A percentile compares a stretch with the other conserved stretches of the same genome.
Conservation (phyloP, 2,329 filamentous ascomycete genomes). For the Aspergillus uvarum region DNA sequence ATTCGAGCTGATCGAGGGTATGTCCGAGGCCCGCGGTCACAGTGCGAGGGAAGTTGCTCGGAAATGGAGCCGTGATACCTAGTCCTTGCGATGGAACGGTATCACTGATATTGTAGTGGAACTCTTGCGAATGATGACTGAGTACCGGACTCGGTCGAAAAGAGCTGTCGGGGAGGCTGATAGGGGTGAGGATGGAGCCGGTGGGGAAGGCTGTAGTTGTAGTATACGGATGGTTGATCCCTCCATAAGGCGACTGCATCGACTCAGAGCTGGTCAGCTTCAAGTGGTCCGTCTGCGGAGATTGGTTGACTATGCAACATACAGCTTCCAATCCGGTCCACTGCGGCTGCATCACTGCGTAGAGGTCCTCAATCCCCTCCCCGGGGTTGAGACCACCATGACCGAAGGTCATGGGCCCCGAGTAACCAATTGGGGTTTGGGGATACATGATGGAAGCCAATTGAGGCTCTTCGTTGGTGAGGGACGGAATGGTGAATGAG, state of each 20-base stretch:
- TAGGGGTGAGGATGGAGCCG: conserved; percentile 36
- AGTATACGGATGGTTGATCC: conserved; percentile 33
- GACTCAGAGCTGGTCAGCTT: conserved; percentile 10
- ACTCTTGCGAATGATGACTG: conserved; percentile 40
- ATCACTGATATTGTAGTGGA: conserved; percentile 34
- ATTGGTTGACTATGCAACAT: conserved; percentile 17
- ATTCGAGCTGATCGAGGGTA: conserved; percentile 19
- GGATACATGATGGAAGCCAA: conserved; percentile 30
- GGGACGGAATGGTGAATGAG: conserved; percentile 12
- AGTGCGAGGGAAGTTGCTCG: conserved; percentile 31
- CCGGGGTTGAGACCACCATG: conserved; percentile 22
- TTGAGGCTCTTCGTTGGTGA: conserved; percentile 15
- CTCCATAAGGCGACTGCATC: conserved; percentile 27
- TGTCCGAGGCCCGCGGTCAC: conserved; percentile 29
- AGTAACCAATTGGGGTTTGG: conserved; percentile 19
- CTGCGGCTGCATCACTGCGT: conserved; percentile 26
- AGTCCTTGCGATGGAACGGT: conserved; percentile 35
- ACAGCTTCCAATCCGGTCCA: conserved; percentile 35
- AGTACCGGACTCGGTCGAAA: conserved; percentile 38
- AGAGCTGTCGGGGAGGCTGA: conserved; percentile 40
- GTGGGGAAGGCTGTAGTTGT: conserved; percentile 31
- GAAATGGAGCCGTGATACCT: conserved; percentile 38
- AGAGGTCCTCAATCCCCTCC: conserved; percentile 32
- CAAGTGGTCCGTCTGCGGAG: background rate
- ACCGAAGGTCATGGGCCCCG: conserved; percentile 30